Percentiles rank a stretch among this genome's conserved stretches.
phyloP scores from a whole-genome alignment of 768 basidiomycete species.

The Neoboletus brunneissimus region DNA sequence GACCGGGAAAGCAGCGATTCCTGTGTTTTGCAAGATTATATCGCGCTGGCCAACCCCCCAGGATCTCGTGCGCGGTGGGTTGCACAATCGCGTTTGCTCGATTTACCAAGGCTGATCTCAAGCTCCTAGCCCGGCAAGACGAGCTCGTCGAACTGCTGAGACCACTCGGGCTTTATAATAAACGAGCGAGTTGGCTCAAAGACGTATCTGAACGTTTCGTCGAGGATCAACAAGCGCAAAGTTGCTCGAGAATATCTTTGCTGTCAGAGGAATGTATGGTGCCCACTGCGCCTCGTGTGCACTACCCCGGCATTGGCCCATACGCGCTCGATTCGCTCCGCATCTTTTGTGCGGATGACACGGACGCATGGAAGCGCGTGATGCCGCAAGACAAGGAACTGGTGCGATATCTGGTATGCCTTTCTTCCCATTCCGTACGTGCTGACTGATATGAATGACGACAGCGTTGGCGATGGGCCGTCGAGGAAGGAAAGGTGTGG shows the following conservation, averaged over 20 bases:
- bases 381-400: conserved; percentile 69
- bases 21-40: conserved; percentile 60
- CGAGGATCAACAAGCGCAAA: conserved; percentile 35
- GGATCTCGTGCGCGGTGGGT: conserved; percentile 52
- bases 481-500: conserved; percentile 51
- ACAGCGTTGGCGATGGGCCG: conserved; percentile 76
- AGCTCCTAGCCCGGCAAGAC: conserved; percentile 37
- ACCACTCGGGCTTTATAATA: conserved; percentile 57
- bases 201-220: conserved; percentile 52
- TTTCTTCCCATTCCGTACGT: neutral
- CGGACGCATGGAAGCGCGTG: conserved; percentile 58
- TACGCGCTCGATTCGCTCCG: conserved; percentile 78
- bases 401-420: conserved; percentile 59
- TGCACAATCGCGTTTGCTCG: neutral
- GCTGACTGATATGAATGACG: neutral
- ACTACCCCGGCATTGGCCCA: conserved; percentile 61
- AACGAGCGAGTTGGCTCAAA: conserved; percentile 55
- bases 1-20: conserved; percentile 58
- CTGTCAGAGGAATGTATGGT: neutral
- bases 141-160: conserved; percentile 48
- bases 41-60: conserved; percentile 56
- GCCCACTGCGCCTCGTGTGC: conserved; percentile 48
- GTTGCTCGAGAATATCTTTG: no score
- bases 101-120: neutral
- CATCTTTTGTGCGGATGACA: conserved; percentile 51